These are phyloP conservation scores for Pleurotus eryngii DNA, from an alignment of 768 basidiomycete genomes.

Conservation along the genomic window DNA sequence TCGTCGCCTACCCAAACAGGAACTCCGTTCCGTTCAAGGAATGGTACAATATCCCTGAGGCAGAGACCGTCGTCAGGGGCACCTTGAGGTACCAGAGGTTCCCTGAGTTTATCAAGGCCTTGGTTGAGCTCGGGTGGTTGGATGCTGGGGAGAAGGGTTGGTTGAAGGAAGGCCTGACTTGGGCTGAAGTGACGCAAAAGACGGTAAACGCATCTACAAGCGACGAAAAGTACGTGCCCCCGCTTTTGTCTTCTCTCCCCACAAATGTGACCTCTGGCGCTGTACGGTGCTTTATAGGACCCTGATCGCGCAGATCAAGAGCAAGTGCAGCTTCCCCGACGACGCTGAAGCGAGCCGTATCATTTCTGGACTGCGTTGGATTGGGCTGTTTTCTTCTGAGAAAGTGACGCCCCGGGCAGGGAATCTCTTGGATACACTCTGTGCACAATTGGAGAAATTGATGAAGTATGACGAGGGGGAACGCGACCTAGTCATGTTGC, in stretches of 20 bases:
- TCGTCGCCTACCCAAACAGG: conserved; percentile 96
- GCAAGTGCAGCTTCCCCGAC: conserved; percentile 69
- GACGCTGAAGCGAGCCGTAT: conserved; percentile 72
- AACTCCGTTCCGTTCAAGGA: conserved; percentile 89
- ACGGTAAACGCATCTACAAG: conserved; percentile 65
- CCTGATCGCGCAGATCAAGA: conserved; percentile 70
- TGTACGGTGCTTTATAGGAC: conserved; percentile 37
- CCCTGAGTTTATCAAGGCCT: conserved; percentile 87
- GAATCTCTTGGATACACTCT: conserved; percentile 92
- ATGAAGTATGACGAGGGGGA: conserved; percentile 92
- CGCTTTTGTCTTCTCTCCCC: not conserved
- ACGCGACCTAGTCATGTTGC: conserved; percentile 95
- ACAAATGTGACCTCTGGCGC: conserved; percentile 7
- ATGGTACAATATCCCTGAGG: conserved; percentile 91
- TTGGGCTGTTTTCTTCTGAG: conserved; percentile 83
- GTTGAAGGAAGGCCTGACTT: conserved; percentile 71
- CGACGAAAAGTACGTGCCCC: conserved; percentile 55
- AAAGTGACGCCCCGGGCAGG: conserved; percentile 58
- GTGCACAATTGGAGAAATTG: conserved; percentile 82
- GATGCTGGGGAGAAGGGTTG: conserved; percentile 74
- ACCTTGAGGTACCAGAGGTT: conserved; percentile 95
- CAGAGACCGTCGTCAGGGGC: conserved; percentile 88
- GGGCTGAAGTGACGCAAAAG: conserved; percentile 80
- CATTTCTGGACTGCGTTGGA: conserved; percentile 87
- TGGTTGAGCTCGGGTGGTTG: conserved; percentile 88